Evolutionary conservation across 768 basidiomycete species (phyloP).

Genomic region (Amanita thiersii): DNA sequence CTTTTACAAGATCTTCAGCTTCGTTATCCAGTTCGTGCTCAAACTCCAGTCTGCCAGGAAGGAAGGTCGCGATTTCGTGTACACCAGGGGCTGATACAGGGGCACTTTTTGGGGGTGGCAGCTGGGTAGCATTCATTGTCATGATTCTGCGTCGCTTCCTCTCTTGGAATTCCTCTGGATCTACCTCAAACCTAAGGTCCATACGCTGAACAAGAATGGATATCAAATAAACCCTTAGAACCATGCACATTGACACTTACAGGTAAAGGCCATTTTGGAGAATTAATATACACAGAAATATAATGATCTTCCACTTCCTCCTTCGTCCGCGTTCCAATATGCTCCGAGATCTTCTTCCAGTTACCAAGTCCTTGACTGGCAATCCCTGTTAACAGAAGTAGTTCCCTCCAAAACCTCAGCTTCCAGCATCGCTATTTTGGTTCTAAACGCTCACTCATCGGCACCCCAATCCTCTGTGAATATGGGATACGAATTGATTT

Average conservation of each 20-base stretch:
- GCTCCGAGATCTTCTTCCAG: slow-evolving; percentile 94
- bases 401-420: slow-evolving; percentile 48
- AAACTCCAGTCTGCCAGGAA: slow-evolving; percentile 97
- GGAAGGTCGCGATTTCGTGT: slow-evolving; percentile 87
- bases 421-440: background rate
- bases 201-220: slow-evolving; percentile 27
- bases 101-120: slow-evolving; percentile 57
- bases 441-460: slow-evolving; percentile 64
- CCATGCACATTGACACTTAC: slow-evolving; percentile 33
- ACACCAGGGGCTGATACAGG: slow-evolving; percentile 87
- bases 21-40: slow-evolving; percentile 98
- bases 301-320: slow-evolving; percentile 95
- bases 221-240: slow-evolving; percentile 8
- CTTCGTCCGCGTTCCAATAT: slow-evolving; percentile 88
- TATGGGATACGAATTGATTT: slow-evolving; percentile 94
- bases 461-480: slow-evolving; percentile 96
- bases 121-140: slow-evolving; percentile 54
- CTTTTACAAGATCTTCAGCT: slow-evolving; percentile 91
- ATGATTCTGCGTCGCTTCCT: slow-evolving; percentile 86
- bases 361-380: slow-evolving; percentile 87
- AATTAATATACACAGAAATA: slow-evolving; percentile 69
- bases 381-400: slow-evolving; percentile 83
- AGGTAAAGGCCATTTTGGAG: slow-evolving; percentile 72
- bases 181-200: slow-evolving; percentile 62
- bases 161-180: slow-evolving; percentile 78